phyloP scores from a whole-genome alignment of 2,329 filamentous ascomycete genomes.

The Phaeosphaeria sp. region DNA sequence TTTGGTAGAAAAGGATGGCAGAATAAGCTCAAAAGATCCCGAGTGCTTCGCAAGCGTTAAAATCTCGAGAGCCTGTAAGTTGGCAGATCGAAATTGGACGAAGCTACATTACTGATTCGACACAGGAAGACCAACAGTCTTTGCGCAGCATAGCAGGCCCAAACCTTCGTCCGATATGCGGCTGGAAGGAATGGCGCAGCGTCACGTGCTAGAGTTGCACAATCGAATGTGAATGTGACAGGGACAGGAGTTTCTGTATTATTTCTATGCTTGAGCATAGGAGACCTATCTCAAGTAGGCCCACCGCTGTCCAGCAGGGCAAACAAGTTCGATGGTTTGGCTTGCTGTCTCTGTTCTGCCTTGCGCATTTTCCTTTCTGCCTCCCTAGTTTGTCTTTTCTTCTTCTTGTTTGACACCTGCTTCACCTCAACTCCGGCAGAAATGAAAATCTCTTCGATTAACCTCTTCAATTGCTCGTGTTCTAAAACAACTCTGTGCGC shows the following conservation, averaged over 20 bases:
- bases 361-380: constrained; percentile 36
- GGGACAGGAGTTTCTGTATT: not conserved
- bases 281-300: not conserved
- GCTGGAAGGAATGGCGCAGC: too few relatives aligned
- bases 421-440: constrained; percentile 32
- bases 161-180: too few relatives aligned
- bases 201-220: not conserved
- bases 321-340: not conserved
- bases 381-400: constrained; percentile 32
- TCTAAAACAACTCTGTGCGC: constrained; percentile 15
- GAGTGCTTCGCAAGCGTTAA: too few relatives aligned
- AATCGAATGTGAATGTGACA: not conserved
- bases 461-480: constrained; percentile 18
- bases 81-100: too few relatives aligned
- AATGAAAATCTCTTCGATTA: constrained; percentile 37
- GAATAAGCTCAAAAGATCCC: too few relatives aligned
- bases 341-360: constrained; percentile 19
- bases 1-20: too few relatives aligned
- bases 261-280: not conserved
- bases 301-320: not conserved
- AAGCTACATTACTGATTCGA: too few relatives aligned
- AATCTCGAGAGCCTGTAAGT: too few relatives aligned
- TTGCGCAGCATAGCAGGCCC: too few relatives aligned
- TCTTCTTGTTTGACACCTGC: constrained; percentile 27
- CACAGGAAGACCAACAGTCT: too few relatives aligned